Evolutionary conservation across 164 flowering plant species (phyloP).

Genomic region (Litsea cubeba): DNA sequence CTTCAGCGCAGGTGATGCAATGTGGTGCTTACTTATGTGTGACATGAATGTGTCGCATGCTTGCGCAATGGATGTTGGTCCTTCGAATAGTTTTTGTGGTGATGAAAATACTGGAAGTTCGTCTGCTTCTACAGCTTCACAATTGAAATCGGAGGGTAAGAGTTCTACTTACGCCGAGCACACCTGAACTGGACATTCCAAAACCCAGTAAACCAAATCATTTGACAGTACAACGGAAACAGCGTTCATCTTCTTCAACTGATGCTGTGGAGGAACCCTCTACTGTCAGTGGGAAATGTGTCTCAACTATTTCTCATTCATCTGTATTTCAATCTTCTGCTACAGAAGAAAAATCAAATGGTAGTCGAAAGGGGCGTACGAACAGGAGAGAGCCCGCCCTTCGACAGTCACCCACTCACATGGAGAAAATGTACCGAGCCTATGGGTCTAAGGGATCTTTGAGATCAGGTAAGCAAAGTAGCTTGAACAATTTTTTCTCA

Average conservation of each 20-base stretch:
- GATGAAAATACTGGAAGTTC: constrained; percentile 38
- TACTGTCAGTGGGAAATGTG: constrained; percentile 23
- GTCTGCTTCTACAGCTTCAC: constrained; percentile 29
- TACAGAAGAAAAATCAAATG: constrained; percentile 41
- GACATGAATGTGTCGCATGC: constrained; percentile 95
- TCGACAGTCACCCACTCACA: constrained; percentile 70
- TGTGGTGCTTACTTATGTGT: constrained; percentile 90
- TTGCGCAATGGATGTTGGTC: constrained; percentile 79
- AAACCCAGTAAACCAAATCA: constrained; percentile 33
- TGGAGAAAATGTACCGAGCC: constrained; percentile 60
- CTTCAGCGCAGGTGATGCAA: constrained; percentile 91
- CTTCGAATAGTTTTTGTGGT: constrained; percentile 33
- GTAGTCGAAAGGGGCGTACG: constrained; percentile 48
- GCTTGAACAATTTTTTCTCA: constrained; percentile 49
- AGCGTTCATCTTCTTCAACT: constrained; percentile 21
- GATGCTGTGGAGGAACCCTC: constrained; percentile 36
- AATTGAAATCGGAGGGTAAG: constrained; percentile 32
- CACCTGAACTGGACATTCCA: constrained; percentile 27
- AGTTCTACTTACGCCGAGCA: constrained; percentile 10
- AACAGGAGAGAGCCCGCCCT: constrained; percentile 64
- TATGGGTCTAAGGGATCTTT: constrained; percentile 60
- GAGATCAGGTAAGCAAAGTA: constrained; percentile 53
- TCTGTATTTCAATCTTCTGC: constrained; percentile 8
- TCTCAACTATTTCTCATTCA: constrained; percentile 26
- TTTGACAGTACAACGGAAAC: constrained; percentile 42